Evolutionary conservation across 306 rosid species (phyloP), one percentile per base, ranked within the genome.

Genomic region (Phaseolus lunatus): DNA sequence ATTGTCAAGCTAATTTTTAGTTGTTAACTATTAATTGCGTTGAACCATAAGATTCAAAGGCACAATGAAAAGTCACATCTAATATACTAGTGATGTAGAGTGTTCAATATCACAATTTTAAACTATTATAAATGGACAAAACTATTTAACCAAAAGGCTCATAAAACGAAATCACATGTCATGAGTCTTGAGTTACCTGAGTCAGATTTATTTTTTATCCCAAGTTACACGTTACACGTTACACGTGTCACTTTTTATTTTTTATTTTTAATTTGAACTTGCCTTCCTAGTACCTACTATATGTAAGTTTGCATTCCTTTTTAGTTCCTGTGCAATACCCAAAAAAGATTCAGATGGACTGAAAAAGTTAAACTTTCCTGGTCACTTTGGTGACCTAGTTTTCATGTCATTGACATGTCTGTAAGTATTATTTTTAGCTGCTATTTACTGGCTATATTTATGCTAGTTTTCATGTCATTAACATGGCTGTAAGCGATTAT

Each of bases 371-470:
- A n/a, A 43, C 16, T 44, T 54, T 69, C 66, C 70, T 19, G 20
- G 67, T 37, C 43, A 37, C 61, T 37, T 18, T 4, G 22, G 3
- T 45, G 26, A 33, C 71, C 24, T 70, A 20, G 44, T 43, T 79
- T 73, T 68, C 29, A 3, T 33, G 69, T 63, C 64, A 39, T 16
- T 22, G 26, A 27, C 9, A 35, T 53, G 61, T 15, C 75, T 67
- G 27, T 5, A 54, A 47, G 43, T 20, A 39, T 1, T 35, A 35
- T 20, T 63, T 73, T 64, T 69, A 53, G 29, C 41, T 74, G 58
- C 12, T 69, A 68, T 75, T 53, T 71, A 47, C 39, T 14, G 57
- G 29, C 16, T 62, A 11, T n/a, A 22, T 35, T 78, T 79, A 27
- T 31, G 23, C 61, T 54, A 18, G 56, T 70, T 75, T 80, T 54